Conservation (phyloP, 805 yeast genomes). For the Wickerhamiella australiensis region DNA sequence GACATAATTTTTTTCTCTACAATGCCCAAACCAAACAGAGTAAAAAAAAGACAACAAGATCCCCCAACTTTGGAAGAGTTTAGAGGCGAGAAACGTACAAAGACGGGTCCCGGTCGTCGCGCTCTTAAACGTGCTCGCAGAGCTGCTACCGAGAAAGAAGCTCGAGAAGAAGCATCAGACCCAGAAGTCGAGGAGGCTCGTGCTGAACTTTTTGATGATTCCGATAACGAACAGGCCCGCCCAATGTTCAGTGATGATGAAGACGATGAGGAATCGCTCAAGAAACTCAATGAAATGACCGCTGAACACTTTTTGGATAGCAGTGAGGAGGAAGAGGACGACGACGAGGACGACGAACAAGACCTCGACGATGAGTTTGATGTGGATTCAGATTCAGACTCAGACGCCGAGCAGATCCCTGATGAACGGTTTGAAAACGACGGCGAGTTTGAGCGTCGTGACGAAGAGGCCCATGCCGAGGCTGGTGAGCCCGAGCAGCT, state of each 20-base stretch:
- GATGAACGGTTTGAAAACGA: slow-evolving; percentile 20
- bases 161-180: slow-evolving; percentile 35
- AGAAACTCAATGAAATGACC: slow-evolving; percentile 24
- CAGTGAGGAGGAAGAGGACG: slow-evolving; percentile 16
- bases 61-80: slow-evolving; percentile 87
- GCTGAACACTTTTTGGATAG: slow-evolving; percentile 21
- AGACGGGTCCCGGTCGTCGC: slow-evolving; percentile 22
- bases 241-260: slow-evolving; percentile 75
- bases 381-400: slow-evolving; percentile 17
- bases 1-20: slow-evolving; percentile 14
- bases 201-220: slow-evolving; percentile 42
- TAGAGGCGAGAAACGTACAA: slow-evolving; percentile 28
- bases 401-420: slow-evolving; percentile 16
- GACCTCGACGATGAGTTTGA: slow-evolving; percentile 19
- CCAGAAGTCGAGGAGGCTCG: slow-evolving; percentile 42
- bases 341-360: slow-evolving; percentile 13
- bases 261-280: slow-evolving; percentile 42
- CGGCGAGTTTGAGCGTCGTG: slow-evolving; percentile 15
- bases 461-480: slow-evolving; percentile 23
- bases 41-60: slow-evolving; percentile 81
- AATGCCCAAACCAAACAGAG: slow-evolving; percentile 71
- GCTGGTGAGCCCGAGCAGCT: slow-evolving; percentile 29
- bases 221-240: slow-evolving; percentile 43
- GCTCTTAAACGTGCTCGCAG: slow-evolving; percentile 24
- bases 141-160: slow-evolving; percentile 22